phyloP scores from a whole-genome alignment of 2,329 filamentous ascomycete genomes.

The Nigrospora sphaerica region DNA sequence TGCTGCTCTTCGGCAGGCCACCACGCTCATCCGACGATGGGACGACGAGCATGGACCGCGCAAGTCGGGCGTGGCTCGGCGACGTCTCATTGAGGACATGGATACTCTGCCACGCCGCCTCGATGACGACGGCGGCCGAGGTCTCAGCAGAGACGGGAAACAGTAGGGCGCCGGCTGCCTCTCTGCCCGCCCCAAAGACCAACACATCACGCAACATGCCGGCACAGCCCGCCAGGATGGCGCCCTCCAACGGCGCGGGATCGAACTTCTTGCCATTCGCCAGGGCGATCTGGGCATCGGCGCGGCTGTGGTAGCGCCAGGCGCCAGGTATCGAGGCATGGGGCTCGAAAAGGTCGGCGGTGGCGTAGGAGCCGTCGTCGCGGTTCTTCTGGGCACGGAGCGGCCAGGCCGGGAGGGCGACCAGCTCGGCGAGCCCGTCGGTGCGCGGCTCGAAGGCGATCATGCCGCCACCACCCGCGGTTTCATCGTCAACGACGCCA shows the following conservation, averaged over 20 bases:
- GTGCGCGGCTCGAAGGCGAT: constrained; percentile 11
- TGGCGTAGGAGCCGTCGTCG: constrained; percentile 53
- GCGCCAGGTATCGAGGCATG: constrained; percentile 44
- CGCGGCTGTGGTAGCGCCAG: constrained; percentile 56
- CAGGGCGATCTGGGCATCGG: constrained; percentile 55
- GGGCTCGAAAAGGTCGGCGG: constrained; percentile 53
- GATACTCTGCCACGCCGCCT: constrained; percentile 33
- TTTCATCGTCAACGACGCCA: constrained; percentile 7
- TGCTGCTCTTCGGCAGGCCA: constrained; percentile 53
- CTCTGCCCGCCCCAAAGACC: constrained; percentile 52
- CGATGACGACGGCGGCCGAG: constrained; percentile 29
- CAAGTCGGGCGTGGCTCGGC: constrained; percentile 43
- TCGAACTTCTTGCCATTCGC: constrained; percentile 65
- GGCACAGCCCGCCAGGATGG: constrained; percentile 33
- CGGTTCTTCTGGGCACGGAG: constrained; percentile 52
- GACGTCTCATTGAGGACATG: constrained; percentile 38
- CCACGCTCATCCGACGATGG: constrained; percentile 13
- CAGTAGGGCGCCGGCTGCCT: constrained; percentile 49
- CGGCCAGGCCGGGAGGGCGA: constrained; percentile 50
- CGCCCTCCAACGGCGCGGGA: constrained; percentile 52
- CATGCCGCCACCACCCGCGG: constrained; percentile 11
- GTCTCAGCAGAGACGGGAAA: constrained; percentile 30
- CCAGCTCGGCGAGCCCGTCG: constrained; percentile 41
- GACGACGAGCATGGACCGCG: constrained; percentile 37
- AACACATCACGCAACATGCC: constrained; percentile 41